Evolutionary conservation across 345 rosid species (phyloP), one percentile per base, ranked within the genome.

Genomic region (Gossypium rotundifolium): DNA sequence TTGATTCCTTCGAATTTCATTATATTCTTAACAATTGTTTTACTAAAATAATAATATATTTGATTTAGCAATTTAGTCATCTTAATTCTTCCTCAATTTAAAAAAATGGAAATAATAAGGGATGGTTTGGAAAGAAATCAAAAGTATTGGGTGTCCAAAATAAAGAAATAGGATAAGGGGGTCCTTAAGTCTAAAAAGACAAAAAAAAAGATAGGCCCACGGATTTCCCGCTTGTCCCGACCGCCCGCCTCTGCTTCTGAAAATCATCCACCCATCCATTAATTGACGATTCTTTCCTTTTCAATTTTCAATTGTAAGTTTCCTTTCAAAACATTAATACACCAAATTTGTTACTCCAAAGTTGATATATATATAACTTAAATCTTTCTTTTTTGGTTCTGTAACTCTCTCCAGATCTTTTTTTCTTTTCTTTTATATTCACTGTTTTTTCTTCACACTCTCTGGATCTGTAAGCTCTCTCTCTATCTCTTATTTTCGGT

Each of bases 381-480:
- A n/a, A 33, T 33, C 7, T 49, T 12, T 40, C 33, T 48, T 49
- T 10, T 20, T 20, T 58, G 46, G 5, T 44, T 10, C 6, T 23
- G 64, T 11, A 38, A 71, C 66, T 7, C 63, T 72, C 25, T 53
- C 52, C 69, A 18, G 4, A 23, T 23, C 42, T 55, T 60, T 20
- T 33, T 7, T 13, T n/a, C 38, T 45, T 17, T 40, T 12, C 38
- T 44, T 46, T 53, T 40, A 27, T 4, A 20, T 25, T 51, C 18
- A 4, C 75, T 52, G 13, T 66, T 33, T 64, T 33, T 55, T 71
- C 45, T 44, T 17, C 48, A 8, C 49, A 74, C 62, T 73, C 78
- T 70, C 29, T 70, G 71, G 85, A 84, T 85, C 85, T 71, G 91
- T 85, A 80, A 80, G 88, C 72, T 65, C 52, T 66, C 62, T 52